phyloP scores from a whole-genome alignment of 495 filamentous ascomycete genomes.

The Penicillium pulvis region DNA sequence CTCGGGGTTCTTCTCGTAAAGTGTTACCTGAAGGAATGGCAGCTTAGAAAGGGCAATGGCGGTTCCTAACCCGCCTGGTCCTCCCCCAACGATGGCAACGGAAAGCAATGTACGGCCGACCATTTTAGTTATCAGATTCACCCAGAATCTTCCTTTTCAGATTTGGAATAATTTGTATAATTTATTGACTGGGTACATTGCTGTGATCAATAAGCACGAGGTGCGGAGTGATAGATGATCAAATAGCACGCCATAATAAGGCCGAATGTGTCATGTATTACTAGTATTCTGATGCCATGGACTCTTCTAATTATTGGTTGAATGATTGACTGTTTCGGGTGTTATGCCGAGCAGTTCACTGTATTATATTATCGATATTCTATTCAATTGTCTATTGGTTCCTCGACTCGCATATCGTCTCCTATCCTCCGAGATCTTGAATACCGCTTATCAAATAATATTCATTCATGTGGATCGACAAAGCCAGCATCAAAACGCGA shows the following conservation, averaged over 20 bases:
- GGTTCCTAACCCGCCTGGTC: constrained; percentile 50
- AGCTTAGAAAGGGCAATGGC: constrained; percentile 51
- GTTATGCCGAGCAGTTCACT: background rate
- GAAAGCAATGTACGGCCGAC: constrained; percentile 15
- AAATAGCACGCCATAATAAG: constrained; percentile 20
- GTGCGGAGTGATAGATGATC: constrained; percentile 1
- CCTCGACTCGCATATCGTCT: background rate
- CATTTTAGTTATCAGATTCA: constrained; percentile 10
- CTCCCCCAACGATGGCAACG: constrained; percentile 48
- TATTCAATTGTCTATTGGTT: background rate
- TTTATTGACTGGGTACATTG: background rate
- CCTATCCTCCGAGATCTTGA: too few species aligned
- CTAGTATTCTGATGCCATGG: background rate
- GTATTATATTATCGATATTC: too few species aligned
- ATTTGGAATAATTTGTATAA: background rate
- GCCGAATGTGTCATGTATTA: constrained; percentile 12
- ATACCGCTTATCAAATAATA: too few species aligned
- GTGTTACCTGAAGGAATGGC: constrained; percentile 42
- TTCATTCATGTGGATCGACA: too few species aligned
- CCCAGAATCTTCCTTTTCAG: background rate
- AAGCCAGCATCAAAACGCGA: too few species aligned
- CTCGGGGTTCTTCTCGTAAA: constrained; percentile 52
- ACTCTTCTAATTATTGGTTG: background rate
- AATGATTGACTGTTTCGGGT: background rate
- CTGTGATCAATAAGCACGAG: background rate